Percentiles rank a stretch among this genome's conserved stretches.
Evolutionary conservation across 176 grass and related monocot genomes (phyloP).

Genomic region (Poa pratensis): DNA sequence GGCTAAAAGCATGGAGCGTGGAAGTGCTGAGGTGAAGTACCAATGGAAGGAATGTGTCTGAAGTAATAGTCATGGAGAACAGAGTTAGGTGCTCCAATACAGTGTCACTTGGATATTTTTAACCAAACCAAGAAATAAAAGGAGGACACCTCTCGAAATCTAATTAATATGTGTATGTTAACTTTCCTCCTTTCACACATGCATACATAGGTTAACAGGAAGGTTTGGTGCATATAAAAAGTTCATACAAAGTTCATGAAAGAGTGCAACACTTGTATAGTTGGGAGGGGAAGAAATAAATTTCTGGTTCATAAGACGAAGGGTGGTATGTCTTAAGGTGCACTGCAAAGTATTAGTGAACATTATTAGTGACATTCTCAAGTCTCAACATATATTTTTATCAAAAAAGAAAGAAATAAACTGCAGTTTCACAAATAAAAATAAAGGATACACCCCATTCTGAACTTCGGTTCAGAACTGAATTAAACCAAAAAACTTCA

Average conservation of each 20-base stretch:
- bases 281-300: background rate
- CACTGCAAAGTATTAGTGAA: background rate
- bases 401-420: conserved; percentile 15
- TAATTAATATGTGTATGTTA: conserved; percentile 9
- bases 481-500: conserved; percentile 98
- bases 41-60: conserved; percentile 91
- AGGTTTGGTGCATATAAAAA: background rate
- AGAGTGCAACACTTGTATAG: conserved; percentile 13
- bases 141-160: background rate
- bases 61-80: conserved; percentile 52
- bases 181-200: conserved; percentile 23
- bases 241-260: background rate
- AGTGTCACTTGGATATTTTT: background rate
- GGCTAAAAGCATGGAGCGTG: conserved; percentile 80
- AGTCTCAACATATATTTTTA: conserved; percentile 12
- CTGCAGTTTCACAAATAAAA: conserved; percentile 32
- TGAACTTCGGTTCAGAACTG: conserved; percentile 86
- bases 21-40: conserved; percentile 98
- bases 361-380: background rate
- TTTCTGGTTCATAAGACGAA: conserved; percentile 14
- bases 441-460: conserved; percentile 99
- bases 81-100: conserved; percentile 11
- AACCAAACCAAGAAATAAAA: conserved; percentile 25
- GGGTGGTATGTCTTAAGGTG: background rate
- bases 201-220: conserved; percentile 24